These are phyloP conservation scores for Psilocybe subaeruginosa DNA, from an alignment of 768 basidiomycete species.

Conservation along the genomic window DNA sequence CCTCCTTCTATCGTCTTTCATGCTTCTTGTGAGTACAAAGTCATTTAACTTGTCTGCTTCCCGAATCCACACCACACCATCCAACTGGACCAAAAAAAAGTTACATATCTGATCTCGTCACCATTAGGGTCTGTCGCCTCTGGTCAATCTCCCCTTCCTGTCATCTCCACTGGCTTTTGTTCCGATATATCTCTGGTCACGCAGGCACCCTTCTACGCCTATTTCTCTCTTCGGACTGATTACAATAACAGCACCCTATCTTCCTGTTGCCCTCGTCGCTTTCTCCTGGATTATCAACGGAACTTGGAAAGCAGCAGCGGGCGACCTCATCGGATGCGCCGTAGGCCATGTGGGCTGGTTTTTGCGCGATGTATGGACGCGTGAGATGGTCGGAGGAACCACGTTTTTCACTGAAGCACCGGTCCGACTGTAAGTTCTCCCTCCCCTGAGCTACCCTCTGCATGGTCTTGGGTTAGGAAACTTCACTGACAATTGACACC, in stretches of 20 bases:
- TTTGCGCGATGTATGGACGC: slow-evolving; percentile 83
- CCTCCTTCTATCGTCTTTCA: slow-evolving; percentile 76
- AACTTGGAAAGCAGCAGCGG: slow-evolving; percentile 81
- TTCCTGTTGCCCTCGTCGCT: slow-evolving; percentile 87
- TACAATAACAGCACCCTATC: slow-evolving; percentile 94
- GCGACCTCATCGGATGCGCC: slow-evolving; percentile 81
- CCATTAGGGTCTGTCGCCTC: slow-evolving; percentile 73
- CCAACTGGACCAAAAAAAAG: not conserved
- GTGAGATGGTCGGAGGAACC: slow-evolving; percentile 82
- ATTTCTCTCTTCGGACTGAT: slow-evolving; percentile 95
- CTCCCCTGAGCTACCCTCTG: slow-evolving; percentile 4
- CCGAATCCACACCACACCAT: slow-evolving; percentile 6
- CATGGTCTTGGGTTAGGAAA: not conserved
- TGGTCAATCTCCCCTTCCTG: slow-evolving; percentile 91
- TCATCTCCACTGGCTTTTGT: slow-evolving; percentile 93
- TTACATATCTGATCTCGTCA: not conserved
- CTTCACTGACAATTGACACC: not conserved
- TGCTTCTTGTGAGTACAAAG: slow-evolving; percentile 74
- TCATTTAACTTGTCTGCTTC: not conserved
- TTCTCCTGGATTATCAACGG: slow-evolving; percentile 87
- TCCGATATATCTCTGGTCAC: slow-evolving; percentile 96
- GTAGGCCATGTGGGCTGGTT: slow-evolving; percentile 91
- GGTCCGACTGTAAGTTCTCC: slow-evolving; percentile 58
- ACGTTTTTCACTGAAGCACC: slow-evolving; percentile 78
- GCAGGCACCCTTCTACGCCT: slow-evolving; percentile 92